phyloP scores from a whole-genome alignment of 805 yeast genomes.

The Nakazawaea peltata region DNA sequence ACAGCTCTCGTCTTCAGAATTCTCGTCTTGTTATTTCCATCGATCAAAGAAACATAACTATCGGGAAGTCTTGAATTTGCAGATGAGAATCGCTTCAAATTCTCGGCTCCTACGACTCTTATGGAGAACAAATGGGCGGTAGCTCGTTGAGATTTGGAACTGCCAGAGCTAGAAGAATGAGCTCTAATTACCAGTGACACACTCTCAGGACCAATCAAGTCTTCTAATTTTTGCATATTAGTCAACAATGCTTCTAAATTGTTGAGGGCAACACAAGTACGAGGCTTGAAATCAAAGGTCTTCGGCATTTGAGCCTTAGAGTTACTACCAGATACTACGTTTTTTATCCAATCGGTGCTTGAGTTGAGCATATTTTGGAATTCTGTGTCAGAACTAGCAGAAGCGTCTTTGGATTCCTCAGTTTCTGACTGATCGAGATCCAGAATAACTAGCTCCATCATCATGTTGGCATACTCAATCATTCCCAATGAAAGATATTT shows the following conservation, averaged over 20 bases:
- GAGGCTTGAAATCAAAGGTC: slow-evolving; percentile 50
- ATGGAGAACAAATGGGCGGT: slow-evolving; percentile 55
- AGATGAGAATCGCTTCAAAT: slow-evolving; percentile 39
- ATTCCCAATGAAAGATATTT: slow-evolving; percentile 58
- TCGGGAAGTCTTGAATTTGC: slow-evolving; percentile 36
- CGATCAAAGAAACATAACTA: slow-evolving; percentile 57
- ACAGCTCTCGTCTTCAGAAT: slow-evolving; percentile 66
- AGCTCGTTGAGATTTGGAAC: not conserved
- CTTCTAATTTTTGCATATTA: slow-evolving; percentile 46
- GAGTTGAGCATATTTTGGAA: slow-evolving; percentile 6
- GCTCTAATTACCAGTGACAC: slow-evolving; percentile 1
- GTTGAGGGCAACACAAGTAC: slow-evolving; percentile 72
- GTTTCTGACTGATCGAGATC: too few species aligned
- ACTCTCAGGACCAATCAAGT: slow-evolving; percentile 47
- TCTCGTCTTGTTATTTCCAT: slow-evolving; percentile 42
- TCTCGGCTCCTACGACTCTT: slow-evolving; percentile 55
- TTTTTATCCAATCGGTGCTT: slow-evolving; percentile 25
- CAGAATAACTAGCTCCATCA: slow-evolving; percentile 27
- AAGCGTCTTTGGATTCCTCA: slow-evolving; percentile 14
- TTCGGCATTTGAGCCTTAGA: slow-evolving; percentile 29
- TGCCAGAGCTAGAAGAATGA: too few species aligned
- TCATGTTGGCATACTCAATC: slow-evolving; percentile 37
- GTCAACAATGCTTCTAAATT: slow-evolving; percentile 42
- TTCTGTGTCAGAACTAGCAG: too few species aligned
- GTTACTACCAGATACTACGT: slow-evolving; percentile 31